A percentile compares a stretch with the other conserved stretches of the same genome.
phyloP scores from a whole-genome alignment of 2,329 filamentous ascomycete species.

The Capronia coronata region DNA sequence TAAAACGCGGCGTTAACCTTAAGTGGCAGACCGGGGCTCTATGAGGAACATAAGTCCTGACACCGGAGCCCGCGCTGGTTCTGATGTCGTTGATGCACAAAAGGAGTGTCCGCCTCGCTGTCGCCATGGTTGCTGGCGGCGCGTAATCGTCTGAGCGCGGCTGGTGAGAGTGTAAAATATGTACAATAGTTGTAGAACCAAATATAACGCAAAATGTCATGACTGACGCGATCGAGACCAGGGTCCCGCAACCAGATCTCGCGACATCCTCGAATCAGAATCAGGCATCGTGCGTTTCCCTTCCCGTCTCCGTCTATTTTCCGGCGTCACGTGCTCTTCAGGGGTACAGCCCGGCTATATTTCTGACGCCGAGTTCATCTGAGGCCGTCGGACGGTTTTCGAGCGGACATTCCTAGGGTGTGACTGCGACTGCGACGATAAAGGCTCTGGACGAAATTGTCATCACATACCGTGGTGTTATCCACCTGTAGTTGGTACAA shows the following conservation, averaged over 20 bases:
- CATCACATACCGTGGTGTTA: too few relatives aligned
- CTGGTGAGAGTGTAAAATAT: too few relatives aligned
- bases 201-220: not conserved
- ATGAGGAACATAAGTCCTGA: slow-evolving; percentile 5
- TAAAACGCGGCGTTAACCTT: not conserved
- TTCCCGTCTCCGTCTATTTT: slow-evolving; percentile 5
- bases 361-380: slow-evolving; percentile 12
- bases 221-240: not conserved
- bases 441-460: too few relatives aligned
- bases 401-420: too few relatives aligned
- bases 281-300: not conserved
- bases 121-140: not conserved
- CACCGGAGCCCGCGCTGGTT: not conserved
- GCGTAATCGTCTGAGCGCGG: not conserved
- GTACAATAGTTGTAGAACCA: too few relatives aligned
- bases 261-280: not conserved
- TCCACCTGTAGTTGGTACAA: too few relatives aligned
- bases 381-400: not conserved
- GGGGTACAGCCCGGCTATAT: slow-evolving; percentile 9
- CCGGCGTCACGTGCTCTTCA: not conserved
- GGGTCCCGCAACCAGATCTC: not conserved
- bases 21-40: slow-evolving; percentile 8
- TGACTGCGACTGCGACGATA: too few relatives aligned
- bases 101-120: slow-evolving; percentile 16
- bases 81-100: slow-evolving; percentile 19